A percentile compares a stretch with the other conserved stretches of the same genome.
These are phyloP conservation scores for Puccinellia tenuiflora DNA, from an alignment of 176 grass and related monocot genomes.

Conservation along the genomic window DNA sequence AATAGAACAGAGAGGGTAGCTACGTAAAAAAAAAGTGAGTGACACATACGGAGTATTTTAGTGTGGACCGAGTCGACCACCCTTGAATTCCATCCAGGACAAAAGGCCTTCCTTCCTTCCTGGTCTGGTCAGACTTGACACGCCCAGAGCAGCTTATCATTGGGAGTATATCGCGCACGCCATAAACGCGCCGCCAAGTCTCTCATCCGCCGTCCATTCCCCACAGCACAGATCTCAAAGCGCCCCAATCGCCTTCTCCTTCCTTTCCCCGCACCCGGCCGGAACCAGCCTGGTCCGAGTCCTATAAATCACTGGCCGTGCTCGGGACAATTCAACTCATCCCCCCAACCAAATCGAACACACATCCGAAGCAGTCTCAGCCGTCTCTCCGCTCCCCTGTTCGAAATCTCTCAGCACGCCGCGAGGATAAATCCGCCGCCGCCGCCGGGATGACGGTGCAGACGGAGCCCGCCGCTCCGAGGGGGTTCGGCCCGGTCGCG, in stretches of 20 bases:
- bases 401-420: neutral
- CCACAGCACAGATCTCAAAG: no score
- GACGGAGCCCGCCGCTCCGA: neutral
- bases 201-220: no score
- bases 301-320: conserved; percentile 13
- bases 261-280: no score
- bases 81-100: neutral
- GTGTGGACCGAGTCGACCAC: neutral
- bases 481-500: neutral
- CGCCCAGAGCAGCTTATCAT: neutral
- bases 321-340: neutral
- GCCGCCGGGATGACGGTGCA: neutral
- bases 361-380: neutral
- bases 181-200: no score
- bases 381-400: neutral
- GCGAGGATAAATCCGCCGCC: neutral
- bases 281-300: accelerated
- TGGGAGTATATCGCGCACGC: neutral
- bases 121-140: no score
- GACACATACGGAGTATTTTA: neutral
- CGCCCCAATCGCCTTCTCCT: no score
- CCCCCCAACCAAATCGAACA: neutral
- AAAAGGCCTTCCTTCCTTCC: neutral
- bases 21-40: neutral
- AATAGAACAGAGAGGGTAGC: no score